These are phyloP conservation scores for Liriodendron chinense DNA, from an alignment of 164 flowering plant species.

Conservation along the genomic window DNA sequence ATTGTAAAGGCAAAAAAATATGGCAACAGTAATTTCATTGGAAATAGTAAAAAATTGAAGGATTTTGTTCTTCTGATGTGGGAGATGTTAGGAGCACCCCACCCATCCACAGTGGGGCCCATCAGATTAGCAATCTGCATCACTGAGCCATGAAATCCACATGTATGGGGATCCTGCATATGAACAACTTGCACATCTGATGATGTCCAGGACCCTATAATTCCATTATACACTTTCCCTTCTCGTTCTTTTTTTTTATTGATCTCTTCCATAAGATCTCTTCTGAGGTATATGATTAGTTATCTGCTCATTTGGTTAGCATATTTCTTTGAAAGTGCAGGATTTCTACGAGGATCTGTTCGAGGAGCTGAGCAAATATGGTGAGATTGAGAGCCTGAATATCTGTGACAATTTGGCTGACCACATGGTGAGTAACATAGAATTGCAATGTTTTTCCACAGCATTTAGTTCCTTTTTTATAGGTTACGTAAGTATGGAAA, in stretches of 20 bases:
- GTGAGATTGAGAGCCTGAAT: conserved; percentile 77
- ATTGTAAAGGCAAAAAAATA: no score
- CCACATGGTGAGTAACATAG: conserved; percentile 59
- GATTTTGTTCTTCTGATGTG: no score
- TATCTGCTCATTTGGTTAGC: not conserved
- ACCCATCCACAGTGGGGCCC: no score
- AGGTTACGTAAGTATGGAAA: not conserved
- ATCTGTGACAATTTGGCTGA: conserved; percentile 89
- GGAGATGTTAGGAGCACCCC: no score
- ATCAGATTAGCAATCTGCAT: no score
- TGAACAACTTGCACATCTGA: not conserved
- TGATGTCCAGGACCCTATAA: not conserved
- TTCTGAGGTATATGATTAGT: no score
- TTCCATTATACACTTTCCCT: not conserved
- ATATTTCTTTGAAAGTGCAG: conserved; percentile 28
- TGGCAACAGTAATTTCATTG: no score
- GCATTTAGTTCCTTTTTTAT: not conserved
- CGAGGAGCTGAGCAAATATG: conserved; percentile 86
- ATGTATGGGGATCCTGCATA: not conserved
- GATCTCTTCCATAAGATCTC: no score
- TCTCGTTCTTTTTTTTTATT: no score
- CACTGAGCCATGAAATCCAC: no score
- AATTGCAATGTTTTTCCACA: not conserved
- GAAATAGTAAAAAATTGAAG: no score
- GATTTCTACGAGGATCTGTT: conserved; percentile 85